Percentiles rank a stretch among this genome's conserved stretches.
phyloP scores from a whole-genome alignment of 345 rosid genomes.

The Chamaenerion angustifolium region DNA sequence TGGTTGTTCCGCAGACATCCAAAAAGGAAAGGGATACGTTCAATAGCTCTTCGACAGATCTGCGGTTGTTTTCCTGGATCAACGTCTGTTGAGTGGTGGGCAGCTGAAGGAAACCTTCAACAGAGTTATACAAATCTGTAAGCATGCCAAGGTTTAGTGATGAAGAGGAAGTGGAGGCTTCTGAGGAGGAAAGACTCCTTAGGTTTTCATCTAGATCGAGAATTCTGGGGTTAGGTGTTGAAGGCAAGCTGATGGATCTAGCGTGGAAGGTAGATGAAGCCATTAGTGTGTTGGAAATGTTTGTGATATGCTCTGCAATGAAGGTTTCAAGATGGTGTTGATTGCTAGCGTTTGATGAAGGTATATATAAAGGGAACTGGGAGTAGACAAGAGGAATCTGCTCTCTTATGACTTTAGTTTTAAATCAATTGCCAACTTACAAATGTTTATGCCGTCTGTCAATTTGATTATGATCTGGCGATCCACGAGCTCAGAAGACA shows the following conservation, averaged over 20 bases:
- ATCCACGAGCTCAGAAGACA: too few relatives aligned
- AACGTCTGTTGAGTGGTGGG: conserved; percentile 13
- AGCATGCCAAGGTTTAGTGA: conserved; percentile 16
- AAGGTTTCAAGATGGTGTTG: too few relatives aligned
- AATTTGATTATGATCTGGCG: too few relatives aligned
- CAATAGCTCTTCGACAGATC: conserved; percentile 16
- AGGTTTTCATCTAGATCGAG: conserved; percentile 14
- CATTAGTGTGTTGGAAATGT: neutral
- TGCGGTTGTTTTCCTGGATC: conserved; percentile 12
- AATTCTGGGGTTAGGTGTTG: conserved; percentile 14
- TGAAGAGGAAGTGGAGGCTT: conserved; percentile 5
- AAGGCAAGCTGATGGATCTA: conserved; percentile 20
- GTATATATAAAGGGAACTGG: too few relatives aligned
- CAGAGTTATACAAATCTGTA: conserved; percentile 18
- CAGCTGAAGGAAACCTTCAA: conserved; percentile 17
- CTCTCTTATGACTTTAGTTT: too few relatives aligned
- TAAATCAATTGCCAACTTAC: too few relatives aligned
- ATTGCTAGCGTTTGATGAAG: too few relatives aligned
- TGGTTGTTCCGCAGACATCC: conserved; percentile 17
- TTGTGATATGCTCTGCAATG: too few relatives aligned
- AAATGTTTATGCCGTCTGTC: too few relatives aligned
- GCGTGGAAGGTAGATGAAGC: conserved; percentile 7
- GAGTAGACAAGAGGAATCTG: too few relatives aligned
- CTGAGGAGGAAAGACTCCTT: neutral
- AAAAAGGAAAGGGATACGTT: conserved; percentile 25